Evolutionary conservation across 441 rosid species (phyloP), one percentile per base, ranked within the genome.

Genomic region (Manihot esculenta): DNA sequence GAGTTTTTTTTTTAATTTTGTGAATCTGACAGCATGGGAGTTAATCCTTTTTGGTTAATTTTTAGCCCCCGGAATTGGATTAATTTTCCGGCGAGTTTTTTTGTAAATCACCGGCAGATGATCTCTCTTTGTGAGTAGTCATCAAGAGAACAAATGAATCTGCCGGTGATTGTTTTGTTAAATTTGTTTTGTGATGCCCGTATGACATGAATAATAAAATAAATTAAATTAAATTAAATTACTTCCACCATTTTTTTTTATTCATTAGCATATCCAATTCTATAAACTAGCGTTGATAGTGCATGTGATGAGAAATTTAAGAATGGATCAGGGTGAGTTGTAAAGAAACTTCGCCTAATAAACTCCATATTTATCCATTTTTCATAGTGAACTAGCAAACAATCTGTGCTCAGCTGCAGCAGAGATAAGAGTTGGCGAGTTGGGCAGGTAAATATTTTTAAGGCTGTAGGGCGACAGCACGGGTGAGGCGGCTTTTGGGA

Each of bases 401-500:
- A n/a, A n/a, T n/a, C n/a, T n/a, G n/a, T n/a, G n/a, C n/a, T n/a
- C n/a, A n/a, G n/a, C n/a, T n/a, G n/a, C n/a, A n/a, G n/a, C n/a
- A n/a, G n/a, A n/a, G n/a, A n/a, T n/a, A n/a, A n/a, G n/a, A n/a
- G n/a, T n/a, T n/a, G n/a, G n/a, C n/a, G n/a, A n/a, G n/a, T n/a
- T 30, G 33, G 33, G 33, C 4, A 30, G 4, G 4, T 30, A 30
- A 30, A 1, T 1, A 30, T 30, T 1, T 30, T 30, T 74, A 75
- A 69, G 84, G 79, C 80, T 30, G 60, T 49, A 53, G 47, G 45
- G 64, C 45, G n/a, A n/a, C n/a, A n/a, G n/a, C n/a, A n/a, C n/a
- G n/a, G n/a, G n/a, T n/a, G n/a, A 55, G 77, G 83, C 80, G 86
- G 88, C 86, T 81, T 81, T 82, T 81, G 79, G 86, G 59, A 78